Percentiles rank a stretch among this genome's conserved stretches.
Evolutionary conservation across 805 yeast species (phyloP).

Genomic region (Candida saitoana): DNA sequence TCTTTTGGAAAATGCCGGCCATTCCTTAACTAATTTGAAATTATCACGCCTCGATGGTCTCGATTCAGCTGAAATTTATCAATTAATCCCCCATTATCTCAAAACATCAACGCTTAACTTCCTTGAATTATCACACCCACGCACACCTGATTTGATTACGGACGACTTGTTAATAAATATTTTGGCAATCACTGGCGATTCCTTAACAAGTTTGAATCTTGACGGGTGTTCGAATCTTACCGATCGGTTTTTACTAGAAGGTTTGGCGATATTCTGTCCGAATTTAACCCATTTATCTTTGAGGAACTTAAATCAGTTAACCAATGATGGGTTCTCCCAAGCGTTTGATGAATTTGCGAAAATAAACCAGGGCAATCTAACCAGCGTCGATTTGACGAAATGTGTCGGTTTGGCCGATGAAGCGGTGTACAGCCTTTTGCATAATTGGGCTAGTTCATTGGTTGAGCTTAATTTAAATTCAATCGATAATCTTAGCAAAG

Average conservation of each 20-base stretch:
- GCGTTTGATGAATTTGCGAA: constrained; percentile 55
- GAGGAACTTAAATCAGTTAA: constrained; percentile 55
- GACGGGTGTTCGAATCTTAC: constrained; percentile 75
- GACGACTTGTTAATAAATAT: constrained; percentile 65
- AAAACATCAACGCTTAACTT: constrained; percentile 41
- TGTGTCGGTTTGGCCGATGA: constrained; percentile 64
- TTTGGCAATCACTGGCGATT: constrained; percentile 58
- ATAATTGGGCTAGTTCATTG: constrained; percentile 62
- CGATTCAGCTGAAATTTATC: constrained; percentile 51
- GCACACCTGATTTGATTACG: constrained; percentile 56
- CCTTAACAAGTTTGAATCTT: constrained; percentile 53
- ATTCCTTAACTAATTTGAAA: constrained; percentile 50
- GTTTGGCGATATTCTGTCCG: constrained; percentile 55
- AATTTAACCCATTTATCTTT: constrained; percentile 58
- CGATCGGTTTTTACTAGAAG: constrained; percentile 56
- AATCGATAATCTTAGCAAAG: constrained; percentile 50
- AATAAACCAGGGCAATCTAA: constrained; percentile 52
- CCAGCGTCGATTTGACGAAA: constrained; percentile 56
- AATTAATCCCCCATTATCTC: constrained; percentile 61
- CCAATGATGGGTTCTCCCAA: constrained; percentile 60
- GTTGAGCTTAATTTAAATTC: constrained; percentile 74
- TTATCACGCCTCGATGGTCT: constrained; percentile 73
- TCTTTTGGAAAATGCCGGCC: constrained; percentile 56
- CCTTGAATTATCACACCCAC: constrained; percentile 68
- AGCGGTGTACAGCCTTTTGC: constrained; percentile 54